Conservation (phyloP, 1,139 yeast species). For the Blastobotrys aristatus region DNA sequence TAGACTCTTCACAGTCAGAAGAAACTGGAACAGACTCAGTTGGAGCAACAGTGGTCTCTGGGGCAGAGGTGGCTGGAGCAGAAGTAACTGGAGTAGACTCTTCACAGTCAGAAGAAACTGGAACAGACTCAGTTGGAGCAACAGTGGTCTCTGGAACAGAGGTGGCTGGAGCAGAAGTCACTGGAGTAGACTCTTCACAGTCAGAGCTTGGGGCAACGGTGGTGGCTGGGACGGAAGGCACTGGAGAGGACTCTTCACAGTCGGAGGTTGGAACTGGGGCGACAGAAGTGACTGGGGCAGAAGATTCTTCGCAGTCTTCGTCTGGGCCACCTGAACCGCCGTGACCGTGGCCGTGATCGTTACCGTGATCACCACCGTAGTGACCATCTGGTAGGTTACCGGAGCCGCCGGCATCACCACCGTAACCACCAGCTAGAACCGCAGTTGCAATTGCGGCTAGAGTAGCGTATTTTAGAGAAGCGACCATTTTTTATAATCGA, state of each 20-base stretch:
- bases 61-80: constrained; percentile 11
- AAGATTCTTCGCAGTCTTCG: constrained; percentile 1
- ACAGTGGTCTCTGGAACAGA: constrained; percentile 9
- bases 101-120: background rate
- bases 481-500: constrained; percentile 2
- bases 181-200: constrained; percentile 9
- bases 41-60: constrained; percentile 10
- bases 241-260: constrained; percentile 9
- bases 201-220: constrained; percentile 5
- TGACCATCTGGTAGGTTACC: background rate
- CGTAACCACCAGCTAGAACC: background rate
- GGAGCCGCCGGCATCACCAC: background rate
- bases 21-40: constrained; percentile 11
- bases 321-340: background rate
- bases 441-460: constrained; percentile 1
- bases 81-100: constrained; percentile 2
- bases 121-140: background rate
- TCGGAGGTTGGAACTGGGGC: constrained; percentile 8
- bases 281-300: constrained; percentile 7
- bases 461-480: constrained; percentile 3
- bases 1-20: background rate
- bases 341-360: background rate
- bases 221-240: constrained; percentile 8
- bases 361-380: background rate
- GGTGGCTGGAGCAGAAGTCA: constrained; percentile 10